A percentile compares a stretch with the other conserved stretches of the same genome.
Conservation (phyloP, 306 rosid species). For the Cucumis cinereus region DNA sequence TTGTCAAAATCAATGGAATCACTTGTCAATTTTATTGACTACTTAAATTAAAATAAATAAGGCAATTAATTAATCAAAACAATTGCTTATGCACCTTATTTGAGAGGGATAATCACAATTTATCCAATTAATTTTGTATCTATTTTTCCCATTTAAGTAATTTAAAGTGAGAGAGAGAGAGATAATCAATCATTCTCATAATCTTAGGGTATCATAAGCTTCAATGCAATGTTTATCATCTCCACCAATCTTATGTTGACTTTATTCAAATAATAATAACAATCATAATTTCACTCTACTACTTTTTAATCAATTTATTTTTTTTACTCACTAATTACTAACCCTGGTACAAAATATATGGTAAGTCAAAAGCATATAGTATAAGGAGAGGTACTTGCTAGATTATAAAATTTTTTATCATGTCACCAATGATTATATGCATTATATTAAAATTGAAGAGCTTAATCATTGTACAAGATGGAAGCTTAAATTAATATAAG, state of each 20-base stretch:
- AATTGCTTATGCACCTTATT: not conserved
- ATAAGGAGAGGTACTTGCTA: no score
- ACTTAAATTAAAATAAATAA: no score
- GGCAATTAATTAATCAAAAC: not conserved
- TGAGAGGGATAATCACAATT: not conserved
- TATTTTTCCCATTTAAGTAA: not conserved
- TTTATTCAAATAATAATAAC: not conserved
- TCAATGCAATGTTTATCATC: slow-evolving; percentile 1
- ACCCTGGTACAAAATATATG: no score
- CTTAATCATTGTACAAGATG: no score
- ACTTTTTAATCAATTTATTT: no score
- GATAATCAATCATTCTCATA: not conserved
- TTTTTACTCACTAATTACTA: no score
- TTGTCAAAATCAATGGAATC: slow-evolving; percentile 4
- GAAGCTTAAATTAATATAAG: no score
- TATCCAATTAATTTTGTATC: not conserved
- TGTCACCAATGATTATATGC: no score
- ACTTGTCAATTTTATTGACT: slow-evolving; percentile 2
- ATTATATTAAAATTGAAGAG: no score
- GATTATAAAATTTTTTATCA: no score
- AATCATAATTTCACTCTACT: no score
- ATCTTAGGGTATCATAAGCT: not conserved
- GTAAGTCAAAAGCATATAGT: no score
- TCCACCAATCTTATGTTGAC: slow-evolving; percentile 7
- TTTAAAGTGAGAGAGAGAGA: not conserved